A percentile compares a stretch with the other conserved stretches of the same genome.
These are phyloP conservation scores for Apium graveolens DNA, from an alignment of 129 eudicot genomes.

Conservation along the genomic window DNA sequence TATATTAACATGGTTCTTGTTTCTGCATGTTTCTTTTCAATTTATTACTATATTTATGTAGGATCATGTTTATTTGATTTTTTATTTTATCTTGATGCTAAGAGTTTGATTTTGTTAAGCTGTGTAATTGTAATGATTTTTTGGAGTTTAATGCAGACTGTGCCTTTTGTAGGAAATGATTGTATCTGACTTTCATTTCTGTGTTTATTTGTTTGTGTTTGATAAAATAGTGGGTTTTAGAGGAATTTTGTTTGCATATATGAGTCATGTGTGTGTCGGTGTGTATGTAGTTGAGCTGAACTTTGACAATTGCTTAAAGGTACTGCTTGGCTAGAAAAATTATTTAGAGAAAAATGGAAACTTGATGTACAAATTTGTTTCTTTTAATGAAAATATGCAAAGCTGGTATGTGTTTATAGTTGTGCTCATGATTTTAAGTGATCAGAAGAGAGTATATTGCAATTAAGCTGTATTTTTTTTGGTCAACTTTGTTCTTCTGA, in stretches of 20 bases:
- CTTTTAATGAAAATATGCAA: too few species aligned
- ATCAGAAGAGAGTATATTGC: neutral
- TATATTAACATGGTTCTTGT: neutral
- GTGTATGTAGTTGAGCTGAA: neutral
- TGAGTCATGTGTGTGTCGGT: slow-evolving; percentile 1
- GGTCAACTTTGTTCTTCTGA: slow-evolving; percentile 4
- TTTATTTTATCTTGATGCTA: neutral
- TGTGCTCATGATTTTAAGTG: neutral
- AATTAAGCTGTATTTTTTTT: neutral
- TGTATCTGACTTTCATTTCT: too few species aligned
- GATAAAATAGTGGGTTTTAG: too few species aligned
- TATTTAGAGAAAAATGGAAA: neutral
- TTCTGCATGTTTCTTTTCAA: slow-evolving; percentile 2
- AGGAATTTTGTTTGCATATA: neutral
- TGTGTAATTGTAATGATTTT: neutral
- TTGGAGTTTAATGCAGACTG: neutral
- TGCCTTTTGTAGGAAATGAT: neutral
- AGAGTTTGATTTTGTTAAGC: neutral
- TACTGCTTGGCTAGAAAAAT: neutral
- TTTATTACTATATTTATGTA: neutral
- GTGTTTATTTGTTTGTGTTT: too few species aligned
- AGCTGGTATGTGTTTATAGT: too few species aligned
- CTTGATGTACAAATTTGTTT: slow-evolving; percentile 1
- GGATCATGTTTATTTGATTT: neutral
- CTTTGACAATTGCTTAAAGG: neutral